These are phyloP conservation scores for Wickerhamomyces kurtzmanii DNA, from an alignment of 805 yeast species.

Conservation along the genomic window DNA sequence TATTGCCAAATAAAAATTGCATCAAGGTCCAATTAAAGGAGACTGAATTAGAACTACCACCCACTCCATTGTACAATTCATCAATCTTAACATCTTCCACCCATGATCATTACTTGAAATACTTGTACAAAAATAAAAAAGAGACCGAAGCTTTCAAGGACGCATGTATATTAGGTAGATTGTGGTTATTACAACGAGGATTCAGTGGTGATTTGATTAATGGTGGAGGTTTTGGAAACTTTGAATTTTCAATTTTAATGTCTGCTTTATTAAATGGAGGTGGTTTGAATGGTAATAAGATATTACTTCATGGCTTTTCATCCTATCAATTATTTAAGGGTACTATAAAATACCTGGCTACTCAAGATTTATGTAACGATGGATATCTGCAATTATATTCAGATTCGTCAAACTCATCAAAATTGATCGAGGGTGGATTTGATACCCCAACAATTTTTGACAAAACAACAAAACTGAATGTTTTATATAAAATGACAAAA, in stretches of 20 bases:
- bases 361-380: slow-evolving; percentile 53
- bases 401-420: slow-evolving; percentile 22
- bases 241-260: slow-evolving; percentile 78
- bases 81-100: slow-evolving; percentile 63
- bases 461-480: slow-evolving; percentile 64
- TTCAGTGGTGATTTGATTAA: slow-evolving; percentile 50
- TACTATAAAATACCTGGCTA: slow-evolving; percentile 70
- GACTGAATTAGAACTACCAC: slow-evolving; percentile 34
- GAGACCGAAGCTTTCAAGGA: slow-evolving; percentile 75
- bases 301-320: slow-evolving; percentile 79
- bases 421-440: slow-evolving; percentile 47
- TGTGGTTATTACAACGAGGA: slow-evolving; percentile 89
- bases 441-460: slow-evolving; percentile 71
- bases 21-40: slow-evolving; percentile 54
- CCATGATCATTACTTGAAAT: slow-evolving; percentile 62
- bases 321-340: slow-evolving; percentile 92
- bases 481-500: slow-evolving; percentile 72
- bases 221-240: slow-evolving; percentile 85
- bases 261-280: slow-evolving; percentile 81
- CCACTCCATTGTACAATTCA: slow-evolving; percentile 85
- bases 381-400: slow-evolving; percentile 68
- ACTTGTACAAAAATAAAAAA: slow-evolving; percentile 65
- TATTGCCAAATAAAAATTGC: slow-evolving; percentile 74
- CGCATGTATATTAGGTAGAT: slow-evolving; percentile 76
- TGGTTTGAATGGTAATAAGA: slow-evolving; percentile 63